Base-by-base conservation (phyloP, 2,329 filamentous ascomycete genomes). In the Hysterium pulicare region DNA sequence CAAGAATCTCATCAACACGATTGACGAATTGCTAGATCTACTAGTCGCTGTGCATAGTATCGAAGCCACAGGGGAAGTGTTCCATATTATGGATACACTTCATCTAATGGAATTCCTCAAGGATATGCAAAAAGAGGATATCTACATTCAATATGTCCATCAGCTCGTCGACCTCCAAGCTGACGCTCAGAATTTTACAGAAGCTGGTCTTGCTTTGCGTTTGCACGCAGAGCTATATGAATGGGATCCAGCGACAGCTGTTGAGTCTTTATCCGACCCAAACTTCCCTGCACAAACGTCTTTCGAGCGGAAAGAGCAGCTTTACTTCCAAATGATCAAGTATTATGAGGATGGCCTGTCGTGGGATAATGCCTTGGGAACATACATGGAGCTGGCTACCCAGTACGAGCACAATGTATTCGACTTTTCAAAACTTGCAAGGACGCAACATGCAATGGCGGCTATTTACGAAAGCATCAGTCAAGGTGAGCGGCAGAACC, bases 51-150 rank as follows among this genome's bases (percentile, higher is more conserved):
- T 95, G 1, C 88, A 96, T 61, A 86, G 85, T 52, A 84, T 83
- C 1, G 87, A 87, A 40, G 76, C 74, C 28, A 78, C 75, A 4
- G 85, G 82, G 33, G 89, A 95, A 59, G 83, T 87, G 1, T 85
- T 86, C 6, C 82, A 87, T 47, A 86, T 95, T 50, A 87, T 95
- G 67, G 90, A 96, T 64, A 88, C 89, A 1, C 72, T 97, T 39
- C 82, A 88, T 42, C 73, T 97, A 20, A 96, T 97, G 90, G 89
- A 96, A 55, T 97, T 96, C 68, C 77, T 97, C 54, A 86, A 90
- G 51, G 90, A 96, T 61, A 95, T 96, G 85, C 87, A 94, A 53
- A 95, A 95, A 60, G 90, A 95, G 63, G 90, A 96, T 58, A 95
- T 96, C 44, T 97, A 95, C 66, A 86, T 95, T 50, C 85, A 90